A percentile compares a stretch with the other conserved stretches of the same genome.
Conservation (phyloP, 1,284 basidiomycete genomes). For the Sporisorium scitamineum region DNA sequence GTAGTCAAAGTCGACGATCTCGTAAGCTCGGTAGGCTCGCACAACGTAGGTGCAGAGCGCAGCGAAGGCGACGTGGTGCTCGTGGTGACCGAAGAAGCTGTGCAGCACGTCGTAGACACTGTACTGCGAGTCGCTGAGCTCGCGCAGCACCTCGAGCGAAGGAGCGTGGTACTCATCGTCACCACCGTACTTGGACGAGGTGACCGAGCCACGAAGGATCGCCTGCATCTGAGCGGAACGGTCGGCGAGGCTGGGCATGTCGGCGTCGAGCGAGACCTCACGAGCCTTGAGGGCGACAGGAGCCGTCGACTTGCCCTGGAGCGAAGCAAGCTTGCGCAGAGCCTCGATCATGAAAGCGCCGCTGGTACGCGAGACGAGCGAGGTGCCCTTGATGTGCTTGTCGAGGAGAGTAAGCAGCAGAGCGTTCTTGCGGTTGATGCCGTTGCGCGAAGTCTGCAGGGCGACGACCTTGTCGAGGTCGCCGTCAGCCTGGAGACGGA, state of each 20-base stretch:
- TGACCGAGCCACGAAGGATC: slow-evolving; percentile 88
- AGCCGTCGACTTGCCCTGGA: slow-evolving; percentile 74
- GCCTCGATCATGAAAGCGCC: slow-evolving; percentile 59
- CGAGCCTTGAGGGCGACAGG: slow-evolving; percentile 86
- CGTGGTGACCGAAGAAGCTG: slow-evolving; percentile 86
- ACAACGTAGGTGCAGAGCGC: slow-evolving; percentile 96
- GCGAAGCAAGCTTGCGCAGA: slow-evolving; percentile 75
- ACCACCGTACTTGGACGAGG: slow-evolving; percentile 83
- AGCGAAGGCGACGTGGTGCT: slow-evolving; percentile 81
- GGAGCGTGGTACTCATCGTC: slow-evolving; percentile 76
- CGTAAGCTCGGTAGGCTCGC: slow-evolving; percentile 95
- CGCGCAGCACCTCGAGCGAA: slow-evolving; percentile 85
- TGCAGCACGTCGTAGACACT: slow-evolving; percentile 97
- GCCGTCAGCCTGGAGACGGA: slow-evolving; percentile 92
- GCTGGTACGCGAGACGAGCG: slow-evolving; percentile 53
- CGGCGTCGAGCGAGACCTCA: slow-evolving; percentile 93
- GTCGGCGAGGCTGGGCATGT: slow-evolving; percentile 97
- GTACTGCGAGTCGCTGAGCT: slow-evolving; percentile 94
- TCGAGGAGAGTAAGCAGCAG: slow-evolving; percentile 88
- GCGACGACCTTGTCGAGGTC: slow-evolving; percentile 88
- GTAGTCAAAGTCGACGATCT: slow-evolving; percentile 89
- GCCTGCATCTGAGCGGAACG: slow-evolving; percentile 92
- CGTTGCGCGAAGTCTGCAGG: slow-evolving; percentile 93
- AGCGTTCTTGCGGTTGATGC: slow-evolving; percentile 91
- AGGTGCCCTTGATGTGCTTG: slow-evolving; percentile 70